phyloP scores from a whole-genome alignment of 2,329 filamentous ascomycete species.

The Colletotrichum higginsianum region DNA sequence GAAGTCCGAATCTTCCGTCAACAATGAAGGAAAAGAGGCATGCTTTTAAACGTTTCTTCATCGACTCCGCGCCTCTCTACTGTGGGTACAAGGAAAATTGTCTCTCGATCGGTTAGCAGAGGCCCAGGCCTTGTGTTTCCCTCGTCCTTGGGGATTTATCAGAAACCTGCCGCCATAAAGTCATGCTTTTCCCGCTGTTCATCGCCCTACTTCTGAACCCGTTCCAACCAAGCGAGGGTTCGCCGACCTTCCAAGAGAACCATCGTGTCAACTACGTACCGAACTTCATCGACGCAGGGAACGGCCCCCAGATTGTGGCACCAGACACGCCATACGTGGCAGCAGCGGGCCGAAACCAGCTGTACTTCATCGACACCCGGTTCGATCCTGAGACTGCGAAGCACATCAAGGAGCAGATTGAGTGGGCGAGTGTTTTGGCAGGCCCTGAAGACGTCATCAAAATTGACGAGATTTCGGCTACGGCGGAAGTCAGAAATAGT shows the following conservation, averaged over 20 bases:
- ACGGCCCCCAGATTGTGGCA: slow-evolving; percentile 40
- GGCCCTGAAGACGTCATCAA: neutral
- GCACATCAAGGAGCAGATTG: slow-evolving; percentile 41
- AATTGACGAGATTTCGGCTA: slow-evolving; percentile 28
- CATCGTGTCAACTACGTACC: slow-evolving; percentile 33
- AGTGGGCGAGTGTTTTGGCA: slow-evolving; percentile 15
- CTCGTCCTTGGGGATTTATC: neutral
- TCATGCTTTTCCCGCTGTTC: slow-evolving; percentile 2
- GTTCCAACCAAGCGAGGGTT: neutral
- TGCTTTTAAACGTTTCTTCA: neutral
- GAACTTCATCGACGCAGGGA: slow-evolving; percentile 27
- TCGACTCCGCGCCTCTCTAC: neutral
- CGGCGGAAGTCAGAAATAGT: slow-evolving; percentile 15
- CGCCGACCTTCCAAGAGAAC: slow-evolving; percentile 17
- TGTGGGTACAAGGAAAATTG: neutral
- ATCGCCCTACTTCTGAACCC: slow-evolving; percentile 6
- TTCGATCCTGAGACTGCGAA: slow-evolving; percentile 27
- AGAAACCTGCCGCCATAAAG: neutral
- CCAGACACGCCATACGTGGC: slow-evolving; percentile 43
- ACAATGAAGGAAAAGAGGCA: neutral
- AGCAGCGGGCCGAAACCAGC: slow-evolving; percentile 30
- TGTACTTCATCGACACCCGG: slow-evolving; percentile 43
- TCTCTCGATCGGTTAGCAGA: neutral
- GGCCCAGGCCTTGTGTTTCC: neutral
- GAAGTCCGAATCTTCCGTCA: neutral